Conservation (phyloP, 345 rosid genomes). For the Hibiscus mutabilis region DNA sequence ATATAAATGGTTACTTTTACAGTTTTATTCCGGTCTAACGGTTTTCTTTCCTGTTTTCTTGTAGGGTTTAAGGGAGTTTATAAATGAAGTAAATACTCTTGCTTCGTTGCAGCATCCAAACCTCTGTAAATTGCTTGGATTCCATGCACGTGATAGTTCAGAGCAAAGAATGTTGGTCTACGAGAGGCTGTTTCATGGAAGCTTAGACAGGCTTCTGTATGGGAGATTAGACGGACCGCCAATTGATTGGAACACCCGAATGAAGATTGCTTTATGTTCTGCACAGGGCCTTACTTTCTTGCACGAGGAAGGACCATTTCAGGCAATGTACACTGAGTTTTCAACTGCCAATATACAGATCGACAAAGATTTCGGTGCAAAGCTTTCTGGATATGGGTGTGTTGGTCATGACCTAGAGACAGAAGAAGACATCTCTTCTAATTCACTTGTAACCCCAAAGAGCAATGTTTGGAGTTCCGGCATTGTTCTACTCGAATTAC, state of each 20-base stretch:
- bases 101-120: conserved; percentile 88
- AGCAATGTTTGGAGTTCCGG: conserved; percentile 99
- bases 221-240: conserved; percentile 94
- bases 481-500: conserved; percentile 77
- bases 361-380: conserved; percentile 91
- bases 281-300: conserved; percentile 88
- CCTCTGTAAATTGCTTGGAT: conserved; percentile 83
- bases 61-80: conserved; percentile 74
- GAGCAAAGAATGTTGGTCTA: conserved; percentile 83
- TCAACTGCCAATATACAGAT: conserved; percentile 90
- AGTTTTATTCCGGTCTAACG: conserved; percentile 7
- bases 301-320: conserved; percentile 99
- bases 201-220: conserved; percentile 78
- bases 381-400: conserved; percentile 95
- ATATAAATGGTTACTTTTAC: background rate
- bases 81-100: conserved; percentile 68
- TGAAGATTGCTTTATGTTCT: conserved; percentile 83
- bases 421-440: conserved; percentile 57
- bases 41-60: background rate
- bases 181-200: conserved; percentile 88
- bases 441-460: conserved; percentile 75
- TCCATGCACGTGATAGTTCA: conserved; percentile 73
- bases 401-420: conserved; percentile 70
- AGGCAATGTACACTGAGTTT: conserved; percentile 98
- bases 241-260: conserved; percentile 90